phyloP scores from a whole-genome alignment of 768 basidiomycete species.

The Kwoniella shandongensis region DNA sequence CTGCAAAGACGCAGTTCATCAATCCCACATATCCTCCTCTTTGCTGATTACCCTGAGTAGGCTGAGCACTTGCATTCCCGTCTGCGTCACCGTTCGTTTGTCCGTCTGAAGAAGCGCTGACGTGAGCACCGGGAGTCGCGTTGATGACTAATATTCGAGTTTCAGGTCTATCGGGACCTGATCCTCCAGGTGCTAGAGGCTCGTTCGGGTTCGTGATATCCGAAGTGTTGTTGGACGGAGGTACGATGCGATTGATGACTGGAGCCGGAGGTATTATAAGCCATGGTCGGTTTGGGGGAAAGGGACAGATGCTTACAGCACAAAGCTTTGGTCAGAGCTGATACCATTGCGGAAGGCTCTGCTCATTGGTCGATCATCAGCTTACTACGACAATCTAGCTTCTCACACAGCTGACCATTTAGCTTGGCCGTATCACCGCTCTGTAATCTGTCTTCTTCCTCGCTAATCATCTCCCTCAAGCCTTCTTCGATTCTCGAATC shows the following conservation, averaged over 20 bases:
- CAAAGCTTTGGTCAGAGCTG: constrained; percentile 85
- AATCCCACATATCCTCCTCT: constrained; percentile 82
- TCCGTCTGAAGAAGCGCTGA: not conserved
- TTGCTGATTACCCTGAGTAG: constrained; percentile 45
- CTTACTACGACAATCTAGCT: constrained; percentile 33
- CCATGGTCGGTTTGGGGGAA: constrained; percentile 45
- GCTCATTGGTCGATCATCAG: constrained; percentile 59
- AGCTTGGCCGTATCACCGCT: constrained; percentile 58
- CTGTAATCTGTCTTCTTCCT: constrained; percentile 52
- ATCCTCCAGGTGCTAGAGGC: constrained; percentile 5
- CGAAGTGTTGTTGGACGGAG: constrained; percentile 32
- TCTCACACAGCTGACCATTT: constrained; percentile 53
- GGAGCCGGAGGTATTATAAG: constrained; percentile 57
- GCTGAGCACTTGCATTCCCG: not conserved
- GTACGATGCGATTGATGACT: constrained; percentile 67
- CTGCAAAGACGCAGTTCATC: constrained; percentile 99
- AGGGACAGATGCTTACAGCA: constrained; percentile 63
- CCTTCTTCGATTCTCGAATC: constrained; percentile 66
- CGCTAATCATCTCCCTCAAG: constrained; percentile 65
- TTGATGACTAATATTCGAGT: constrained; percentile 76
- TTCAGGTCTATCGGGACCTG: constrained; percentile 52
- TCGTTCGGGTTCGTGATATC: constrained; percentile 10
- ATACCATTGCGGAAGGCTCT: constrained; percentile 64
- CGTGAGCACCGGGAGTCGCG: constrained; percentile 69
- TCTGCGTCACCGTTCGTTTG: constrained; percentile 47